These are phyloP conservation scores for Penicillium sp. DNA, from an alignment of 2,329 filamentous ascomycete species.

Conservation along the genomic window DNA sequence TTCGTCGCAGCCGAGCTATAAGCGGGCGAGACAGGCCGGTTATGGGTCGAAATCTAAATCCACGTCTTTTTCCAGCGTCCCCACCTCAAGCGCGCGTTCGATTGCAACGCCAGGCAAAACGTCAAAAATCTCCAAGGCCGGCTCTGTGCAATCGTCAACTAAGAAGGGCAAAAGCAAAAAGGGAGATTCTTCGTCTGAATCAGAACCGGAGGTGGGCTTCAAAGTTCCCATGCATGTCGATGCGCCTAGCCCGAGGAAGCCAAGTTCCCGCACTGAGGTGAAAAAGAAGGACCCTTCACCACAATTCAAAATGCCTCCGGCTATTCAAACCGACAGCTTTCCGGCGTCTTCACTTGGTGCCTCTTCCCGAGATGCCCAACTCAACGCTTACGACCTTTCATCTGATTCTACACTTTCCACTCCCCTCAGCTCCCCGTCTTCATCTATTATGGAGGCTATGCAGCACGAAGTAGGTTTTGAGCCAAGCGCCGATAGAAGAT, in stretches of 20 bases:
- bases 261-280: not conserved
- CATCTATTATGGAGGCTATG: constrained; percentile 17
- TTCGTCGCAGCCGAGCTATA: constrained; percentile 15
- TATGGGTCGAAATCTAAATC: constrained; percentile 1
- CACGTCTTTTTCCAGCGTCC: constrained; percentile 9
- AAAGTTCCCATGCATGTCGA: constrained; percentile 28
- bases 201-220: constrained; percentile 20
- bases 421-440: constrained; percentile 30
- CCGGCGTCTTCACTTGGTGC: constrained; percentile 31
- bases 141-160: not conserved
- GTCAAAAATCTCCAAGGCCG: not conserved
- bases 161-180: constrained; percentile 1
- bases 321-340: constrained; percentile 21
- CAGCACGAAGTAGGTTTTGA: constrained; percentile 13
- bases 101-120: constrained; percentile 6
- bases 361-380: constrained; percentile 20
- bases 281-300: not conserved
- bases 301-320: constrained; percentile 29
- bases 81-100: constrained; percentile 17
- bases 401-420: constrained; percentile 31
- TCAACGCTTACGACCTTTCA: constrained; percentile 20
- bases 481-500: not conserved
- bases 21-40: constrained; percentile 9
- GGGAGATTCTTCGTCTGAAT: not conserved
- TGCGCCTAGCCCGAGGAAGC: constrained; percentile 11